Evolutionary conservation across 2,329 filamentous ascomycete genomes (phyloP).

Genomic region (Fusarium fujikuroi): DNA sequence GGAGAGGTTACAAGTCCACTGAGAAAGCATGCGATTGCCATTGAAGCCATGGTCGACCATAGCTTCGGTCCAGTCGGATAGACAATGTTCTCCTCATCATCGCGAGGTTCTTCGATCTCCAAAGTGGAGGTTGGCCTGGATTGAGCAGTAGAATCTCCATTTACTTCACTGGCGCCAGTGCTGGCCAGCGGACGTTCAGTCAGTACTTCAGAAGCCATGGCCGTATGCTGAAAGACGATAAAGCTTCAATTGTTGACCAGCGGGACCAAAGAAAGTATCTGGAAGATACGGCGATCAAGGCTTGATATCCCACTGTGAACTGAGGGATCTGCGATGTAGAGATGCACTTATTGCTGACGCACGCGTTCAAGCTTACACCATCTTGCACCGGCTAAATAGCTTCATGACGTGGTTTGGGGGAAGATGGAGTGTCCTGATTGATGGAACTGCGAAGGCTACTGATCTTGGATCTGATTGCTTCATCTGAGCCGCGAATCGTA

Average conservation of each 20-base stretch:
- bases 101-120: conserved; percentile 10
- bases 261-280: accelerated
- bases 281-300: accelerated
- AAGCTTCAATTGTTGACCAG: accelerated
- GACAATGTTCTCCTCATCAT: neutral
- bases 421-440: neutral
- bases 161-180: accelerated
- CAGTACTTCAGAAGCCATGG: conserved; percentile 11
- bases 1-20: conserved; percentile 30
- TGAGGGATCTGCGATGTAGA: neutral
- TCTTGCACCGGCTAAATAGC: neutral
- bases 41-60: conserved; percentile 41
- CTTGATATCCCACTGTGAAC: neutral
- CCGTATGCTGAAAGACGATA: accelerated
- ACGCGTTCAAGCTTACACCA: neutral
- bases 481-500: accelerated
- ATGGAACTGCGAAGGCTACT: neutral
- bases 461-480: neutral
- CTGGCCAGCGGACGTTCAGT: neutral
- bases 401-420: neutral
- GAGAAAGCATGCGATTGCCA: conserved; percentile 37
- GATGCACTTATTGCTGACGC: conserved; percentile 5
- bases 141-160: neutral
- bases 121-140: neutral
- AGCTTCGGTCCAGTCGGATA: conserved; percentile 37